These are phyloP conservation scores for Paraphysoderma sedebokerense DNA, from an alignment of 371 early-diverging fungal genomes.

Conservation along the genomic window DNA sequence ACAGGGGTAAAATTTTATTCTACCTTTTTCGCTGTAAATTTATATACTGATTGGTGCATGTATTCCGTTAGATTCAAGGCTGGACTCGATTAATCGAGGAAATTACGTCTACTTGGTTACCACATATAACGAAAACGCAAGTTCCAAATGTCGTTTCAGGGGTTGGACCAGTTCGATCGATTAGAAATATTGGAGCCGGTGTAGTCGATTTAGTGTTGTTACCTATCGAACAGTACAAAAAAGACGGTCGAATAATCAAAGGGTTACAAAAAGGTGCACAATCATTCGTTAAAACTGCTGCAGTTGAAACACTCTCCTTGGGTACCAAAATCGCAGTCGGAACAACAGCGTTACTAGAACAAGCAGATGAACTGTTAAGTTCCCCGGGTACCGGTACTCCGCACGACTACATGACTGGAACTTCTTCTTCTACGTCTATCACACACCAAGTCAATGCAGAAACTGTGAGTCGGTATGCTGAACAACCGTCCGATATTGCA, in stretches of 20 bases:
- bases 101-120: slow-evolving; percentile 63
- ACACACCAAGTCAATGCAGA: not conserved
- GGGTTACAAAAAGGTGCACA: slow-evolving; percentile 67
- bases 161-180: slow-evolving; percentile 70
- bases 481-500: slow-evolving; percentile 62
- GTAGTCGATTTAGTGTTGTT: slow-evolving; percentile 81
- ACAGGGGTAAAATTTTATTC: slow-evolving; percentile 36
- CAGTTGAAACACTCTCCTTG: slow-evolving; percentile 75
- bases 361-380: slow-evolving; percentile 38
- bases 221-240: slow-evolving; percentile 83
- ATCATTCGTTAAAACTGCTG: slow-evolving; percentile 75
- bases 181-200: slow-evolving; percentile 78
- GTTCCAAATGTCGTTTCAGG: slow-evolving; percentile 75
- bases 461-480: slow-evolving; percentile 51
- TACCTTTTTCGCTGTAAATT: slow-evolving; percentile 1
- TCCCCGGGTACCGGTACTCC: not conserved
- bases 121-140: slow-evolving; percentile 75
- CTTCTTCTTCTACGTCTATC: not conserved
- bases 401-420: not conserved
- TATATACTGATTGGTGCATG: not conserved
- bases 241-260: slow-evolving; percentile 74
- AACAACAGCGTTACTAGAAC: slow-evolving; percentile 75
- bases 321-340: slow-evolving; percentile 78
- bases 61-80: slow-evolving; percentile 31
- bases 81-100: slow-evolving; percentile 32